Conservation (phyloP, 257 asterid genomes). For the Vinca minor region DNA sequence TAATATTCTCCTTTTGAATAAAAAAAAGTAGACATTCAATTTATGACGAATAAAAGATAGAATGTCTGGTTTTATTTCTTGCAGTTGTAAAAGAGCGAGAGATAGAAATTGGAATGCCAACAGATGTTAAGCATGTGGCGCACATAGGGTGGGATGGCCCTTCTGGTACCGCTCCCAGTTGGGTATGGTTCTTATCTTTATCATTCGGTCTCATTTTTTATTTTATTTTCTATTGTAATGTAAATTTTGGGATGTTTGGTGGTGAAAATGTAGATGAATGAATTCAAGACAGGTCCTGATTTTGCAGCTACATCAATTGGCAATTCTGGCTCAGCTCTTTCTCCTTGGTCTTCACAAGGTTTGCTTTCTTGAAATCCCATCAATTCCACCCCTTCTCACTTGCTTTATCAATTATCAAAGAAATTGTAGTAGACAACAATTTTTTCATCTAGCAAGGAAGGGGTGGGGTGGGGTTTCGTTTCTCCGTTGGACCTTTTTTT, state of each 20-base stretch:
- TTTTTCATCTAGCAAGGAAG: conserved; percentile 10
- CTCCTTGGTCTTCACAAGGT: conserved; percentile 89
- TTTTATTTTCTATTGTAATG: too few species aligned
- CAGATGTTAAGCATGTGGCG: conserved; percentile 80
- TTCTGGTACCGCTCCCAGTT: conserved; percentile 64
- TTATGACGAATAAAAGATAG: conserved; percentile 1
- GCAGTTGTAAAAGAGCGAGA: conserved; percentile 70
- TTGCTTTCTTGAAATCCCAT: conserved; percentile 6
- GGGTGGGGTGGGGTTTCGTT: too few species aligned
- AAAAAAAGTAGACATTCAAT: background rate
- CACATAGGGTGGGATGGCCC: conserved; percentile 87
- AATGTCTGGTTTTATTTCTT: too few species aligned
- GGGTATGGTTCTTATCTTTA: conserved; percentile 38
- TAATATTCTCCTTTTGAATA: too few species aligned
- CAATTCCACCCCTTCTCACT: background rate
- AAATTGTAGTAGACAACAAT: background rate
- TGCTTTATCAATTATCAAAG: background rate
- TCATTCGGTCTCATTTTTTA: background rate
- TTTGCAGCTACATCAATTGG: conserved; percentile 56
- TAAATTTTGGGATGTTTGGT: background rate
- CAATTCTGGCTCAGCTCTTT: conserved; percentile 48
- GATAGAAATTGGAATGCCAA: conserved; percentile 68
- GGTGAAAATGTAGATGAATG: conserved; percentile 33
- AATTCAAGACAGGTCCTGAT: conserved; percentile 72
- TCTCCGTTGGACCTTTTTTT: too few species aligned